Evolutionary conservation across 2,329 filamentous ascomycete genomes (phyloP), one percentile per base, ranked within the genome.

Genomic region (Monosporascus sp.): DNA sequence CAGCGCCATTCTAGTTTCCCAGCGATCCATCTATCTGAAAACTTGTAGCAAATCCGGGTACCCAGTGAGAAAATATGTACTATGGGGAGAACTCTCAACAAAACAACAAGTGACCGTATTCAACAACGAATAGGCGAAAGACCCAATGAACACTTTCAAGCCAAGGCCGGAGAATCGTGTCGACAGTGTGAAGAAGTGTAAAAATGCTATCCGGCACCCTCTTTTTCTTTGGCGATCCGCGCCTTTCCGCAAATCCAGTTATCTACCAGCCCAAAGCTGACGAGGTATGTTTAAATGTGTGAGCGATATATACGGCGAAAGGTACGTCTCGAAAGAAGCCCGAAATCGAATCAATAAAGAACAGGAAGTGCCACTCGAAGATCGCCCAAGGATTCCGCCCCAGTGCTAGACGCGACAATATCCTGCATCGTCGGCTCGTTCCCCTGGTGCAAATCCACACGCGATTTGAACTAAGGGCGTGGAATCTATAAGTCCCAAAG

Each of bases 401-500:
- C 7, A 43, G 14, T 14, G 17, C 2, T 20, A 6, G 39, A 14
- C 7, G 46, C 2, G n/a, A 7, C 11, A 17, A 11, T n/a, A 14
- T 39, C 47, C 20, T 18, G 25, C 31, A 43, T 20, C 18, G 20
- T 18, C n/a, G 17, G 8, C 39, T 18, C n/a, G 18, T 20, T 35
- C 9, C 8, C 39, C 14, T 15, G 39, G 39, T 20, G 8, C 7
- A 6, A 20, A 43, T 43, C 39, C 39, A 14, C 9, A 43, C 22
- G 39, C 1, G 17, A 43, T 43, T 20, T 20, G 39, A 24, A 43
- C 39, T 9, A 20, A n/a, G 39, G n/a, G 11, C 7, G 8, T 18
- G 2, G 17, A 15, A 24, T 8, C 39, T 43, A 46, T 46, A 46
- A 22, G 22, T 67, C 64, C 67, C 65, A 68, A 52, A 67, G 52